A percentile compares a stretch with the other conserved stretches of the same genome.
phyloP scores from a whole-genome alignment of 176 grass and related monocot genomes.

The Aegilops tauschii region DNA sequence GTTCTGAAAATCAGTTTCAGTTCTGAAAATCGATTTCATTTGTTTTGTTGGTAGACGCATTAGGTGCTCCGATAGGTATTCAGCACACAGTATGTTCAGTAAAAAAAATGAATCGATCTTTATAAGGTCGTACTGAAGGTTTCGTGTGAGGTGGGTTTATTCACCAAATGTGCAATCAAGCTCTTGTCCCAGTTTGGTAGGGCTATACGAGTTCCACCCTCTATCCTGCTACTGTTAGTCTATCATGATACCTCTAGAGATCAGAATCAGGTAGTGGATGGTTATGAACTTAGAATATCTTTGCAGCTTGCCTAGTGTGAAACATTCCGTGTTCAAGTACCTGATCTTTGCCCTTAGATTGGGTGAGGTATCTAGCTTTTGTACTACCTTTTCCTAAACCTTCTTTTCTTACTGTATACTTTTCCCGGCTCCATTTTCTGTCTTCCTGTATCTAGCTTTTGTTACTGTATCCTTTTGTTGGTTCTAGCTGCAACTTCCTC shows the following conservation, averaged over 20 bases:
- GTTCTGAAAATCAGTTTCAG: background rate
- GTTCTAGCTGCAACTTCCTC: background rate
- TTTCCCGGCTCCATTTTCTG: background rate
- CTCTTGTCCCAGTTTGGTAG: background rate
- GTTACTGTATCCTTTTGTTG: background rate
- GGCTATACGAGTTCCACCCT: background rate
- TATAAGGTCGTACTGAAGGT: background rate
- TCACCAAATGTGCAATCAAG: background rate
- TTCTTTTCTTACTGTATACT: background rate
- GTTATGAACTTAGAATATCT: background rate
- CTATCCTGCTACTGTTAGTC: background rate
- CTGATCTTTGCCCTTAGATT: background rate
- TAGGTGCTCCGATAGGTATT: background rate
- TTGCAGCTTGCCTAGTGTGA: background rate
- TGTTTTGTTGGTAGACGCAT: background rate
- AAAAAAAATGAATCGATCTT: background rate
- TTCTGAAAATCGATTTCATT: background rate
- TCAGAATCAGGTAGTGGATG: background rate
- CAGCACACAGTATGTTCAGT: background rate
- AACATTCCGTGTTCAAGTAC: background rate
- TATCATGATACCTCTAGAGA: background rate
- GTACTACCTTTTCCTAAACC: background rate
- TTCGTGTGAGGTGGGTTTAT: background rate
- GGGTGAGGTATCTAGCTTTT: background rate
- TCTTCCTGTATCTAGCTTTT: background rate